Base-by-base conservation (phyloP, 2,329 filamentous ascomycete genomes). In the Cladorrhinum sp. region DNA sequence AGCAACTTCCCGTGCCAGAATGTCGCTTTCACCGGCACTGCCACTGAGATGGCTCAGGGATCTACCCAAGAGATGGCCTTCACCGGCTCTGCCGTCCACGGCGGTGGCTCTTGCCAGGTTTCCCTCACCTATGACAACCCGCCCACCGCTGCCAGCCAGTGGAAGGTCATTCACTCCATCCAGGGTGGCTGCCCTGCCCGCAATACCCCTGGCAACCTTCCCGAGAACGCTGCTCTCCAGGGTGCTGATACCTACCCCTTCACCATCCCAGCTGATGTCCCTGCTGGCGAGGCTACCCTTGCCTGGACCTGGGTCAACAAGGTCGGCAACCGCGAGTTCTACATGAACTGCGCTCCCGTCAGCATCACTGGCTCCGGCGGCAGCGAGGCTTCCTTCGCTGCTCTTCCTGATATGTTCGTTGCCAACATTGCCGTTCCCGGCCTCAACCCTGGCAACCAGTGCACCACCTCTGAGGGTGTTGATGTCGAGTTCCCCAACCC, bases 221-320 rank as follows among this genome's bases (percentile, higher is more conserved):
- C 58, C 2, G 76, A 78, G 2, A 73, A 81, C 0, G 63, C 64
- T 0, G 77, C 81, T 39, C 81, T 86, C n/a, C n/a, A n/a, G n/a
- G n/a, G n/a, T n/a, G n/a, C n/a, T 0, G 81, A 81, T 70, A 79
- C 76, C 0, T 95, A 90, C 74, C 77, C 84, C 28, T 96, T 88
- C 76, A 83, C 77, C 0, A 85, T 97, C 5, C 94, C 93, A 0
- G 73, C 81, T 0, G 84, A 87, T 21, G 82, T 97, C 52, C 85
- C 87, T 8, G 78, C 87, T 1, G 95, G 94, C 3, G 83, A 92
- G 46, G 93, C 90, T 24, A 90, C 87, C 0, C 80, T 98, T 4
- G 91, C 91, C 0, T 98, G 93, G 92, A 92, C 92, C 0, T 98
- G 95, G 95, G 86, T 96, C 76, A 98, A 98, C 80, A 89, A 89